Base-by-base conservation (phyloP, 768 basidiomycete genomes). In the Collybia sordida region DNA sequence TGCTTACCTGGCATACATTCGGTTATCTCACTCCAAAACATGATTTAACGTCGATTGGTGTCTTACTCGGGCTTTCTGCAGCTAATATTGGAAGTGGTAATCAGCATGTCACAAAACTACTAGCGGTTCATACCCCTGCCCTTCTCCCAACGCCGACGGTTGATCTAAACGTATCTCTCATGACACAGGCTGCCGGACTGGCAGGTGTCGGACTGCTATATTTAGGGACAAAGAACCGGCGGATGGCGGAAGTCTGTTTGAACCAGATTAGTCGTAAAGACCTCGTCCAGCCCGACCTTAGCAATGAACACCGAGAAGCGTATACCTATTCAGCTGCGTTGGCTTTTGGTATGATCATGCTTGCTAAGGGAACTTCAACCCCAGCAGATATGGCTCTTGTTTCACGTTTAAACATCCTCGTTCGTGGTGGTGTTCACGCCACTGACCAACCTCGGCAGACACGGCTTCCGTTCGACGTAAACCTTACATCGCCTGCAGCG, bases 1-100 rank as follows among this genome's bases (percentile, higher is more conserved):
- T 99, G 82, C 68, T 91, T 59, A 93, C 92, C 1, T 96, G 94
- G 90, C 93, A 97, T 66, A 94, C 94, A 0, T 98, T 96, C 64
- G 83, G 85, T 12, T 97, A 98, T 65, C 80, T 99, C 59, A 95
- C 94, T 2, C 92, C 93, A 4, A 94, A 98, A 60, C 95, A 98
- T 63, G 95, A 98, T 59, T 77, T 93, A 54, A 98, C 96, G 0
- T 93, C 93, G 2, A 93, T 97, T 41, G 97, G 89, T 2, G 80
- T 98, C 36, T 78, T 99, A 0, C 82, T 99, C 3, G 97, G 97
- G n/a, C 77, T 98, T 38, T 85, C 93, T 2, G 92, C 93, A 2
- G 91, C 94, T 1, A 91, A 93, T 57, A 75, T 93, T 24, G 96
- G 94, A 4, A 91, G 79, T 49, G 82, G 82, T 34, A 91, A 97